A percentile compares a stretch with the other conserved stretches of the same genome.
phyloP scores from a whole-genome alignment of 129 eudicot genomes.

The Gnaphalium uliginosum region DNA sequence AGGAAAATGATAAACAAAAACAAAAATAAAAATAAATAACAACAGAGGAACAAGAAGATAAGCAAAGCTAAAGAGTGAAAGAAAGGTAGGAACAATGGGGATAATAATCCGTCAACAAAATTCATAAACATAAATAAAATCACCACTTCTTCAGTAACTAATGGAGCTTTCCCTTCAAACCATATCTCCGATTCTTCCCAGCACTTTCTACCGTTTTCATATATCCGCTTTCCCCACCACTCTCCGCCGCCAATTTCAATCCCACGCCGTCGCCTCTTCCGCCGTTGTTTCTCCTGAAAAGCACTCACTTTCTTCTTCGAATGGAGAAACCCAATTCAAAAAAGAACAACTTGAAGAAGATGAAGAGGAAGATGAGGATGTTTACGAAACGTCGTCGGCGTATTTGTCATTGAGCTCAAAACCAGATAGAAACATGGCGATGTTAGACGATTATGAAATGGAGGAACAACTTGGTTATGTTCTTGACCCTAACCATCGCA shows the following conservation, averaged over 20 bases:
- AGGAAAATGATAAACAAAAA: neutral
- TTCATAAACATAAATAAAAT: constrained; percentile 16
- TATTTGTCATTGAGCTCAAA: constrained; percentile 44
- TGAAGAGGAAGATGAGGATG: constrained; percentile 31
- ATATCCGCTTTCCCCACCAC: constrained; percentile 26
- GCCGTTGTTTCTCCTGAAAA: neutral
- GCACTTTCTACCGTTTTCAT: constrained; percentile 21
- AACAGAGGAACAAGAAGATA: constrained; percentile 33
- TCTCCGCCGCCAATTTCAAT: constrained; percentile 35
- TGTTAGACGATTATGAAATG: constrained; percentile 81
- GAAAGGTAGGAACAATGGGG: constrained; percentile 18
- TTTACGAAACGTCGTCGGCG: constrained; percentile 28
- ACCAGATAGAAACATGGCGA: constrained; percentile 44
- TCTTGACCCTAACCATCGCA: constrained; percentile 76
- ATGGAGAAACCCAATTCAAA: constrained; percentile 11
- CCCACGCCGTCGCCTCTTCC: constrained; percentile 24
- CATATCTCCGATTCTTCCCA: constrained; percentile 19
- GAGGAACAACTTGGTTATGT: constrained; percentile 58
- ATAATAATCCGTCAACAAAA: constrained; percentile 3
- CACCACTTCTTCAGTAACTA: neutral
- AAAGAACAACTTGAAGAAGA: constrained; percentile 17
- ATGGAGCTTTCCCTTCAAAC: constrained; percentile 37
- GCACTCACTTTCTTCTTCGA: constrained; percentile 20
- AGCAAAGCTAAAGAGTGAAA: constrained; percentile 11
- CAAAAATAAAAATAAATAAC: neutral